Conservation (phyloP, 2,329 filamentous ascomycete species). For the Plenodomus biglobosus region DNA sequence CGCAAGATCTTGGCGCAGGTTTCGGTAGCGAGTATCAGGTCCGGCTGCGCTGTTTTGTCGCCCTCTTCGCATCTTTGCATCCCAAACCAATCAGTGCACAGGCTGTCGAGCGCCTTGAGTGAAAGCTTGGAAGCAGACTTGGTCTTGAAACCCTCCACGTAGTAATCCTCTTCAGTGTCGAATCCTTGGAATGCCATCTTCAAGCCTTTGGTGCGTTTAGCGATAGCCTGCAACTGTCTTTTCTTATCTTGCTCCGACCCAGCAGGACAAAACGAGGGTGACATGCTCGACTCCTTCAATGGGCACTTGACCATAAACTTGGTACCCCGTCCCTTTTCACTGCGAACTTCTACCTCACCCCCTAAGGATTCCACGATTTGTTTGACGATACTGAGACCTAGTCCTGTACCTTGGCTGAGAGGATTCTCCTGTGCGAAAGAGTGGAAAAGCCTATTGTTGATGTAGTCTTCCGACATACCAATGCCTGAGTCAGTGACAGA, state of each 20-base stretch:
- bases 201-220: conserved; percentile 34
- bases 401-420: conserved; percentile 43
- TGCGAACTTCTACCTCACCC: conserved; percentile 42
- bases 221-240: conserved; percentile 22
- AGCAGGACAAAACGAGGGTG: conserved; percentile 27
- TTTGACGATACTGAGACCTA: conserved; percentile 46
- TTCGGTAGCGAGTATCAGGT: conserved; percentile 40
- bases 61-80: conserved; percentile 29
- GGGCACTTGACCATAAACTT: conserved; percentile 43
- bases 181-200: conserved; percentile 39
- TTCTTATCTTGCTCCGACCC: conserved; percentile 28
- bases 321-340: conserved; percentile 40
- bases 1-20: conserved; percentile 33
- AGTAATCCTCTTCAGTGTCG: conserved; percentile 37
- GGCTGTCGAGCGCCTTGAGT: conserved; percentile 35
- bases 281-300: conserved; percentile 34
- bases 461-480: conserved; percentile 45
- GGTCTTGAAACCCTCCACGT: conserved; percentile 34
- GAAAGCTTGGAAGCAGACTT: conserved; percentile 36
- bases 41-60: conserved; percentile 16
- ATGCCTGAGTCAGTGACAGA: conserved; percentile 45
- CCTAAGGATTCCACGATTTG: conserved; percentile 43
- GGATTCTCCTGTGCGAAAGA: conserved; percentile 47
- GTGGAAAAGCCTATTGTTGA: conserved; percentile 41
- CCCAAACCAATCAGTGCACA: conserved; percentile 42